phyloP scores from a whole-genome alignment of 352 stramenopile genomes.

The Phytopythium oedochilum region DNA sequence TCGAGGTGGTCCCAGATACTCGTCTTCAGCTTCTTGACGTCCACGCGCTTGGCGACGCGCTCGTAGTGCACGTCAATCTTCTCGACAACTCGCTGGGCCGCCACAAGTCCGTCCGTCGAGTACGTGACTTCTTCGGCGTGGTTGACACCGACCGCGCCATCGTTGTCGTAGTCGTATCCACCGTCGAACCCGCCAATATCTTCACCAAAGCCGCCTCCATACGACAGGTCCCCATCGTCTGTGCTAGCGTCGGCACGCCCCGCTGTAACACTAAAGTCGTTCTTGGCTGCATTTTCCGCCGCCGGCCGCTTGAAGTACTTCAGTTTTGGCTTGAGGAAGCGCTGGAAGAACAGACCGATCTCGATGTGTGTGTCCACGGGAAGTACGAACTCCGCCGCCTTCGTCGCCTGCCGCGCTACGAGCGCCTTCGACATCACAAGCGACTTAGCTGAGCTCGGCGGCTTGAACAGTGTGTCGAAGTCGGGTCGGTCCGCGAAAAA shows the following conservation, averaged over 20 bases:
- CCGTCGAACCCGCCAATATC: conserved; percentile 33
- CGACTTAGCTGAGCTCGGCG: conserved; percentile 21
- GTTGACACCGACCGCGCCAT: conserved; percentile 8
- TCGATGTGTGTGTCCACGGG: conserved; percentile 77
- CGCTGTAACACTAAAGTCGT: conserved; percentile 9
- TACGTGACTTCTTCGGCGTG: conserved; percentile 35
- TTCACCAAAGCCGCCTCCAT: conserved; percentile 30
- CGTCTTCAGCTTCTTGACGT: conserved; percentile 96
- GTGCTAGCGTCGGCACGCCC: conserved; percentile 12
- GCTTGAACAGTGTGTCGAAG: conserved; percentile 37
- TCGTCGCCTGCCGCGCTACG: conserved; percentile 42
- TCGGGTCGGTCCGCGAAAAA: conserved; percentile 54
- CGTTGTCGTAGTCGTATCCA: conserved; percentile 31
- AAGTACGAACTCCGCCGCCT: conserved; percentile 62
- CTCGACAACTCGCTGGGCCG: conserved; percentile 91
- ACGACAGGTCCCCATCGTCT: conserved; percentile 15
- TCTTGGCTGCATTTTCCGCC: conserved; percentile 2
- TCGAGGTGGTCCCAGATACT: conserved; percentile 91
- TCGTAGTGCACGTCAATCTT: conserved; percentile 94
- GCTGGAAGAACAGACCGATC: conserved; percentile 59
- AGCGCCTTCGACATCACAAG: conserved; percentile 48
- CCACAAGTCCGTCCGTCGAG: conserved; percentile 58
- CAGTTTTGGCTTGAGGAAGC: conserved; percentile 74
- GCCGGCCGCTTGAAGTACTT: conserved; percentile 49
- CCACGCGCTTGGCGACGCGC: conserved; percentile 94